Evolutionary conservation across 2,329 filamentous ascomycete genomes (phyloP).

Genomic region (Taxawa tesnikishii): DNA sequence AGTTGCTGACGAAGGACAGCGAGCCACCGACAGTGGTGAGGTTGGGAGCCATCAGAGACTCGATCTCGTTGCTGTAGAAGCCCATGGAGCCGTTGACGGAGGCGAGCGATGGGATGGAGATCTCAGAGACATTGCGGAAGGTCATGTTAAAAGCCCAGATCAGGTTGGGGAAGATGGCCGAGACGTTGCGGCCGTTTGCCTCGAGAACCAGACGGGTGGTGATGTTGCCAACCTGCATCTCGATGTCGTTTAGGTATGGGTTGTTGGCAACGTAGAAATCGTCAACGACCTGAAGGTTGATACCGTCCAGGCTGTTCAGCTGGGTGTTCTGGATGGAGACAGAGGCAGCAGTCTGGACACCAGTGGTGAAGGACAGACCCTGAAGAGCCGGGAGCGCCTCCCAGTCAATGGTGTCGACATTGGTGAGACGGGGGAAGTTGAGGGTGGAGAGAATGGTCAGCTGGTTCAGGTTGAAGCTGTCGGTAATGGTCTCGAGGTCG

Average conservation of each 20-base stretch:
- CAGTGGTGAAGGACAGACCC: slow-evolving; percentile 45
- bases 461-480: slow-evolving; percentile 56
- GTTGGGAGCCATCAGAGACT: slow-evolving; percentile 51
- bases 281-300: slow-evolving; percentile 63
- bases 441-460: slow-evolving; percentile 59
- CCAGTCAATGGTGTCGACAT: slow-evolving; percentile 58
- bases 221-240: slow-evolving; percentile 67
- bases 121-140: slow-evolving; percentile 64
- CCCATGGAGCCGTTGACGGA: slow-evolving; percentile 67
- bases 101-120: slow-evolving; percentile 61
- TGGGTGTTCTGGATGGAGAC: slow-evolving; percentile 79
- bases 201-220: slow-evolving; percentile 58
- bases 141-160: slow-evolving; percentile 68
- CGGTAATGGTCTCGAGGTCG: slow-evolving; percentile 52
- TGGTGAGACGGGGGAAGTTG: slow-evolving; percentile 50
- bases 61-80: slow-evolving; percentile 70
- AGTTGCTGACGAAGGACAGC: slow-evolving; percentile 46
- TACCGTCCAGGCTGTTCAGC: slow-evolving; percentile 64
- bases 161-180: slow-evolving; percentile 66
- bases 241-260: slow-evolving; percentile 60
- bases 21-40: slow-evolving; percentile 52
- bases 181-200: slow-evolving; percentile 65
- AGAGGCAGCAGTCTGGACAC: slow-evolving; percentile 54
- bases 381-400: slow-evolving; percentile 56
- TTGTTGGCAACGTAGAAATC: slow-evolving; percentile 86